Evolutionary conservation across 768 basidiomycete species (phyloP).

Genomic region (Boletus vinaceobasis): DNA sequence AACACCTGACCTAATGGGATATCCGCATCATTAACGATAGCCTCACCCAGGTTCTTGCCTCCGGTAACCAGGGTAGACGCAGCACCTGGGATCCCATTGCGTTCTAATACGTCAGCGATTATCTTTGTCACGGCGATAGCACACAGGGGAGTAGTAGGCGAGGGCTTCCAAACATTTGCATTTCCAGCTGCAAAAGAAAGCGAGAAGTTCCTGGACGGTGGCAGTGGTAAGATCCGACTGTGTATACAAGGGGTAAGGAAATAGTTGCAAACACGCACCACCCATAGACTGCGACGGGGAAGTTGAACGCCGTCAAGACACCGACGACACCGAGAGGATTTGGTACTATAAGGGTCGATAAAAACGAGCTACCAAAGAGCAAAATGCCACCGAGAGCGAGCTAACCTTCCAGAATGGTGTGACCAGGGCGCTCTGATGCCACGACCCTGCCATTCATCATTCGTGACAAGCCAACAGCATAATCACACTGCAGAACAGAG

Average conservation of each 20-base stretch:
- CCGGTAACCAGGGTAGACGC: conserved; percentile 82
- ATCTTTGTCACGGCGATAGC: conserved; percentile 91
- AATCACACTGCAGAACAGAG: conserved; percentile 67
- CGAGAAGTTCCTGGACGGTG: conserved; percentile 71
- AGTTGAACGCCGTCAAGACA: conserved; percentile 92
- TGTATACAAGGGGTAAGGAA: neutral
- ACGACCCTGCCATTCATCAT: conserved; percentile 93
- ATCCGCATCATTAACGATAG: conserved; percentile 65
- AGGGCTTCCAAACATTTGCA: conserved; percentile 94
- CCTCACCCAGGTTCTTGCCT: conserved; percentile 74
- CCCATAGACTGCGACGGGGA: conserved; percentile 91
- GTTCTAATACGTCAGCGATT: conserved; percentile 74
- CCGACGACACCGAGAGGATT: conserved; percentile 80
- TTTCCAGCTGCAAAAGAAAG: conserved; percentile 89
- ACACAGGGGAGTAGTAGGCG: conserved; percentile 83
- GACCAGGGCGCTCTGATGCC: conserved; percentile 85
- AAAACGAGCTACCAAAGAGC: neutral
- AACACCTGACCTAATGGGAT: conserved; percentile 70
- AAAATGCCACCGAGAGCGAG: neutral
- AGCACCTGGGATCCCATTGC: conserved; percentile 80
- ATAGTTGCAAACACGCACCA: conserved; percentile 49
- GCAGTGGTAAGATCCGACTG: conserved; percentile 9
- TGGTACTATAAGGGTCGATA: conserved; percentile 54
- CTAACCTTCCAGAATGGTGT: conserved; percentile 84
- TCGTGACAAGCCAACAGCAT: conserved; percentile 86